Conservation (phyloP, 441 rosid genomes). For the Pelargonium australe region DNA sequence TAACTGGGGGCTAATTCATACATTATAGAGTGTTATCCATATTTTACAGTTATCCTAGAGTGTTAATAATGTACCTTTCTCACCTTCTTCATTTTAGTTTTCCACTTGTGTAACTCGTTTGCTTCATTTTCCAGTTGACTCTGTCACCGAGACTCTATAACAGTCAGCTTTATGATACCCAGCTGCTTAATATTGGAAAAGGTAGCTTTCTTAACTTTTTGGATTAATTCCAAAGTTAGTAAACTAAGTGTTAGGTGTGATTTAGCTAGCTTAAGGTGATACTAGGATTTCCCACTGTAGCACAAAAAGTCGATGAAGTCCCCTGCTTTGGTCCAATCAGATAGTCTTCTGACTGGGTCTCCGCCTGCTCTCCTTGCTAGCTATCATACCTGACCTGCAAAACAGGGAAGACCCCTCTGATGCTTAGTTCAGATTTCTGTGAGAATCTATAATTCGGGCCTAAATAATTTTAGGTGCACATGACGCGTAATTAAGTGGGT, state of each 20-base stretch:
- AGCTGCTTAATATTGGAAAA: conserved; percentile 33
- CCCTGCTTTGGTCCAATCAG: no score
- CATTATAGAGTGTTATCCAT: not conserved
- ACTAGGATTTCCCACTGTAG: no score
- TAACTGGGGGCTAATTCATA: not conserved
- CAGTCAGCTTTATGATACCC: conserved; percentile 31
- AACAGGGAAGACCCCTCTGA: no score
- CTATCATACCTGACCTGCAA: no score
- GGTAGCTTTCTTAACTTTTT: conserved; percentile 33
- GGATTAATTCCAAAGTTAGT: not conserved
- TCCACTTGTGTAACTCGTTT: conserved; percentile 8
- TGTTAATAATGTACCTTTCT: conserved; percentile 13
- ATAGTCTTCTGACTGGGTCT: no score
- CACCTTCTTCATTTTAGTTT: conserved; percentile 8
- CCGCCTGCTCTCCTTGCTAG: no score
- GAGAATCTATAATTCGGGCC: no score
- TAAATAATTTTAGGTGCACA: no score
- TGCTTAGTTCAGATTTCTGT: no score
- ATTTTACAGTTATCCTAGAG: conserved; percentile 11
- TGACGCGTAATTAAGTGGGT: no score
- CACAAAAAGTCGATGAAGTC: no score
- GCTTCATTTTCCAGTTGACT: conserved; percentile 35
- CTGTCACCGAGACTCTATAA: conserved; percentile 25
- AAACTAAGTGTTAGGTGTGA: not conserved
- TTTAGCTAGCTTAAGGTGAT: not conserved